Percentiles rank a stretch among this genome's conserved stretches.
phyloP scores from a whole-genome alignment of 805 yeast genomes.

The Starmerella etchellsii region DNA sequence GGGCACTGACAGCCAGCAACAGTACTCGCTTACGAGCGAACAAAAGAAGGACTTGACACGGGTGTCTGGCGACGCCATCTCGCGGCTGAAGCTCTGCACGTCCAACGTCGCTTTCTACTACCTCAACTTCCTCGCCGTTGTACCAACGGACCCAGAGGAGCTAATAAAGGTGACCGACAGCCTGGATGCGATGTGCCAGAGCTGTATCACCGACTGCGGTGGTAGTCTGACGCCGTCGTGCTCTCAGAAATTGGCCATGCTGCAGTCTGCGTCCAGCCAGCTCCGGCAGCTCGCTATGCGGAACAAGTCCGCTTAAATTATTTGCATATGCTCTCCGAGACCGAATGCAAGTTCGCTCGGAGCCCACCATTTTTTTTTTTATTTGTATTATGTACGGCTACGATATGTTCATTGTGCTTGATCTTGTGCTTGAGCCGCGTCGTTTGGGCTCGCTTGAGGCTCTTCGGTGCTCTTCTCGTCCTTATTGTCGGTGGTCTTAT shows the following conservation, averaged over 20 bases:
- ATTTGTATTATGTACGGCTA: too few species aligned
- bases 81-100: slow-evolving; percentile 2
- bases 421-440: too few species aligned
- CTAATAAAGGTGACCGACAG: slow-evolving; percentile 26
- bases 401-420: too few species aligned
- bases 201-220: neutral
- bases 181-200: slow-evolving; percentile 17
- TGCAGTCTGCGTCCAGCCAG: slow-evolving; percentile 10
- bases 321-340: too few species aligned
- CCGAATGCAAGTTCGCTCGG: too few species aligned
- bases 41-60: slow-evolving; percentile 12
- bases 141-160: slow-evolving; percentile 27
- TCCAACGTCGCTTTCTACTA: slow-evolving; percentile 13
- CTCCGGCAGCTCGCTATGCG: slow-evolving; percentile 1
- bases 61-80: slow-evolving; percentile 12
- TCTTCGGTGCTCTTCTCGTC: too few species aligned
- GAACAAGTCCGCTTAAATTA: too few species aligned
- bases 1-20: slow-evolving; percentile 1
- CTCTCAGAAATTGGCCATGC: slow-evolving; percentile 6
- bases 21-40: slow-evolving; percentile 6
- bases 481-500: too few species aligned
- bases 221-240: neutral
- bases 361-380: too few species aligned
- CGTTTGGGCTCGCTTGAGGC: too few species aligned
- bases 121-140: slow-evolving; percentile 19